These are phyloP conservation scores for Eragrostis nindensis DNA, from an alignment of 176 grass and related monocot species.

Conservation along the genomic window DNA sequence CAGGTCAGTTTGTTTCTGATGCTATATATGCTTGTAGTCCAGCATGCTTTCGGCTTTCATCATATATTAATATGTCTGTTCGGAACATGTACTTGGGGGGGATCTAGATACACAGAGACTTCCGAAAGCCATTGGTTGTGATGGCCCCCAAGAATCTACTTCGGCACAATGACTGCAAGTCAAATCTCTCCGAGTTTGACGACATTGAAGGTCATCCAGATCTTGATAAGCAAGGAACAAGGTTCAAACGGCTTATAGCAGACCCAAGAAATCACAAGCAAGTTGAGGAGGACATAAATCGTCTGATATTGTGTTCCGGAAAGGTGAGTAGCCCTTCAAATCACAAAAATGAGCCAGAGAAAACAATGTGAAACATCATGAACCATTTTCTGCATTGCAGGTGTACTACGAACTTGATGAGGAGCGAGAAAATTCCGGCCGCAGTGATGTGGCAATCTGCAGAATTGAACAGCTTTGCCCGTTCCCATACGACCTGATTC, in stretches of 20 bases:
- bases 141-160: slow-evolving; percentile 90
- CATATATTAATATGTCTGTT: slow-evolving; percentile 22
- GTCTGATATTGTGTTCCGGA: slow-evolving; percentile 89
- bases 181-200: slow-evolving; percentile 91
- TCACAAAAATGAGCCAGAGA: no score
- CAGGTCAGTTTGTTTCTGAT: slow-evolving; percentile 57
- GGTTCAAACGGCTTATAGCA: slow-evolving; percentile 91
- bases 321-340: slow-evolving; percentile 70
- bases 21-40: not conserved
- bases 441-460: slow-evolving; percentile 82
- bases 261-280: slow-evolving; percentile 77
- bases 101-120: slow-evolving; percentile 80
- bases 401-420: slow-evolving; percentile 97
- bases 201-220: slow-evolving; percentile 87
- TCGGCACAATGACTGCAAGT: slow-evolving; percentile 95
- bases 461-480: slow-evolving; percentile 92
- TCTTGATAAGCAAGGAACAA: slow-evolving; percentile 86
- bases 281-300: slow-evolving; percentile 74
- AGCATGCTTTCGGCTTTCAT: not conserved
- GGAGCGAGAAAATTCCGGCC: slow-evolving; percentile 60
- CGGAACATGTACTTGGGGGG: not conserved
- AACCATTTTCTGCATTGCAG: slow-evolving; percentile 46
- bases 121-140: slow-evolving; percentile 87
- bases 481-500: slow-evolving; percentile 87
- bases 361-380: not conserved